Base-by-base conservation (phyloP, 2,329 filamentous ascomycete genomes). In the Didymella pomorum region DNA sequence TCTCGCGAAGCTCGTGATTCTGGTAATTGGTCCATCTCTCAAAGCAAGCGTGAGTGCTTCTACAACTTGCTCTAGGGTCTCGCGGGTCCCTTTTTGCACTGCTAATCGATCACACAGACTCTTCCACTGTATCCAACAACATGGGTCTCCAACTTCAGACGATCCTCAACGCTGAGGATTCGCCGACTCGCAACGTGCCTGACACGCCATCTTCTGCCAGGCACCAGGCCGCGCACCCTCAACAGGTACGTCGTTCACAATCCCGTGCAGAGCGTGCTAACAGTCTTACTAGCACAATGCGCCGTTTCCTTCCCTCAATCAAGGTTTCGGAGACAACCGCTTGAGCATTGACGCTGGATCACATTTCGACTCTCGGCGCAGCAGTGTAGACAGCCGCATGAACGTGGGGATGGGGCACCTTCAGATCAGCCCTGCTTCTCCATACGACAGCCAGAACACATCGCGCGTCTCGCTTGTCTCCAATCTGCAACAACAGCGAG, bases 381-480 rank as follows among this genome's bases (percentile, higher is more conserved):
- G 92, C 77, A 93, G 90, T 68, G 89, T 93, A 4, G 90, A 93
- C 75, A 92, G 90, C 75, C 85, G 90, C 62, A 88, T 93, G 73
- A 91, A 91, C 69, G 86, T 87, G 64, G 85, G 84, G 43, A 88
- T 93, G 74, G 85, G 83, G 56, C 88, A 91, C 44, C 83, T 93
- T 76, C 83, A 87, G 65, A 82, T 93, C 47, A 86, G 87, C 50
- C 84, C 84, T 44, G 83, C 82, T 2, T 90, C 89, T 7, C 90
- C 90, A 1, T 93, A 93, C 69, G 85, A 89, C 23, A 92, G 87
- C 73, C 87, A 90, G 67, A 93, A 93, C 75, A 87, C 89, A 54
- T 93, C 90, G 1, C 89, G 89, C 3, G 87, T 87, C 1, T 93
- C 90, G 1, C 86, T 93, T 21, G 89, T 91, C 54, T 89, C 86